Evolutionary conservation across 148 eudicot species (phyloP).

Genomic region (Rhododendron griersonianum): DNA sequence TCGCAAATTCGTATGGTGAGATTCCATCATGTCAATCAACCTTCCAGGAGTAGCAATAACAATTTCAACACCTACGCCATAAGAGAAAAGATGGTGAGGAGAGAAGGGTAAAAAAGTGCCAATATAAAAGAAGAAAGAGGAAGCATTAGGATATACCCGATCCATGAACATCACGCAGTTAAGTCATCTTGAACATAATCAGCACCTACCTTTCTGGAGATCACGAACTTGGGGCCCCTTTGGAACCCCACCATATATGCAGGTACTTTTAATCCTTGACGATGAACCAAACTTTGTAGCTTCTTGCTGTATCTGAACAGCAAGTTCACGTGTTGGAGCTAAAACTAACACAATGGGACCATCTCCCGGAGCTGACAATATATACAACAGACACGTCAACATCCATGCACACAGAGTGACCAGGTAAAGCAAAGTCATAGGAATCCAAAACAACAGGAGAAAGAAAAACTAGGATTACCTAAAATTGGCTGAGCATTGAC

Average conservation of each 20-base stretch:
- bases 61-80: constrained; percentile 78
- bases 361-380: constrained; percentile 66
- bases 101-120: background rate
- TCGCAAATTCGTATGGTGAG: constrained; percentile 84
- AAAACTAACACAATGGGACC: constrained; percentile 95
- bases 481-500: constrained; percentile 97
- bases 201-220: constrained; percentile 99
- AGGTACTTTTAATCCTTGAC: constrained; percentile 93
- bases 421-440: background rate
- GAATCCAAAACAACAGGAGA: background rate
- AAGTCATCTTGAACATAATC: constrained; percentile 93
- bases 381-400: background rate
- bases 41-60: constrained; percentile 98
- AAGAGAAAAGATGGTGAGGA: background rate
- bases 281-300: constrained; percentile 97
- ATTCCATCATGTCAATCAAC: constrained; percentile 95
- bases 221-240: constrained; percentile 99
- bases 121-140: constrained; percentile 5
- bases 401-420: background rate
- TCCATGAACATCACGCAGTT: constrained; percentile 72
- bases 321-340: constrained; percentile 98
- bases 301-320: constrained; percentile 99
- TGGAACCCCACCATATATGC: constrained; percentile 99
- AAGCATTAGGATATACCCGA: constrained; percentile 62
- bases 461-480: constrained; percentile 36